Conservation (phyloP, 805 yeast genomes). For the Monosporozyma solicola region DNA sequence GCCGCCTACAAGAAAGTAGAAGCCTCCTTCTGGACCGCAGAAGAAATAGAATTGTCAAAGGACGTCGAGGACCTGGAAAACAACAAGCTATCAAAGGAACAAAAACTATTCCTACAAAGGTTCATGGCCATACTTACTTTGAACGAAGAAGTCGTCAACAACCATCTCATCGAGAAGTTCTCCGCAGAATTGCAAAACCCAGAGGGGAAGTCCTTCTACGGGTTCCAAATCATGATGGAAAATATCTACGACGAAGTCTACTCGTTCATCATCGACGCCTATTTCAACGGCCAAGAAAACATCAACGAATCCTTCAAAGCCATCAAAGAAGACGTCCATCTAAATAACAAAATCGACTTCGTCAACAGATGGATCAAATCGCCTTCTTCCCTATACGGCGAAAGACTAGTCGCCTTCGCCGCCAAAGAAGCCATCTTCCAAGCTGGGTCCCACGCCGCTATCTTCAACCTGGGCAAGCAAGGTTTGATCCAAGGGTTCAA, state of each 20-base stretch:
- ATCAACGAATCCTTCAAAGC: constrained; percentile 75
- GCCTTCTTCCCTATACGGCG: constrained; percentile 78
- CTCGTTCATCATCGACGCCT: constrained; percentile 84
- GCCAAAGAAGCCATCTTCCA: constrained; percentile 98
- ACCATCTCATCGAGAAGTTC: constrained; percentile 92
- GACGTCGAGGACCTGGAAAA: constrained; percentile 71
- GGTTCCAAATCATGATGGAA: constrained; percentile 99
- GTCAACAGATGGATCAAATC: constrained; percentile 92
- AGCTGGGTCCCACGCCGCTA: constrained; percentile 94
- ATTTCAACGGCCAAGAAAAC: constrained; percentile 90
- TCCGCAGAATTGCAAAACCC: constrained; percentile 94
- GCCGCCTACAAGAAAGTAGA: constrained; percentile 97
- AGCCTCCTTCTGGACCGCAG: constrained; percentile 99
- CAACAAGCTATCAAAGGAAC: constrained; percentile 71
- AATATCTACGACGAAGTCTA: constrained; percentile 96
- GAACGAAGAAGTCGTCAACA: constrained; percentile 93
- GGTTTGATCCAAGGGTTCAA: constrained; percentile 97
- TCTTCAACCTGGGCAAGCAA: constrained; percentile 94
- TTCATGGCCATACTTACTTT: constrained; percentile 97
- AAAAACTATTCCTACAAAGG: constrained; percentile 80
- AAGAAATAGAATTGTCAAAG: constrained; percentile 90
- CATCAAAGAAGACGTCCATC: constrained; percentile 84
- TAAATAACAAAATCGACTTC: constrained; percentile 94
- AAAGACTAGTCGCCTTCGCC: constrained; percentile 93
- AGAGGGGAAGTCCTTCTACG: constrained; percentile 97